A percentile compares a stretch with the other conserved stretches of the same genome.
phyloP scores from a whole-genome alignment of 805 yeast genomes.

The Ogataea pilisensis region DNA sequence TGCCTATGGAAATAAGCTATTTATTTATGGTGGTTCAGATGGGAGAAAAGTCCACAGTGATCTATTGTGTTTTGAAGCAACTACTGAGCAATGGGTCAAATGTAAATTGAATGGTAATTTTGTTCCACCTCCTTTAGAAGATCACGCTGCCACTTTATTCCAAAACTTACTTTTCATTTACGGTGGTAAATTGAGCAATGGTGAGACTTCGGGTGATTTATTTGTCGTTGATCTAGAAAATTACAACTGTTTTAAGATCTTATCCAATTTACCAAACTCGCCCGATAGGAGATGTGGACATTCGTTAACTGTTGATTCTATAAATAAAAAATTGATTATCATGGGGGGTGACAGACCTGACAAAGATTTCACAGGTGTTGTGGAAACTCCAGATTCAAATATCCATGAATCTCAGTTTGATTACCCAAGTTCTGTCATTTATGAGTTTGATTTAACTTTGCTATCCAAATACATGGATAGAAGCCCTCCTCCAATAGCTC shows the following conservation, averaged over 20 bases:
- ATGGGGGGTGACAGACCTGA: slow-evolving; percentile 92
- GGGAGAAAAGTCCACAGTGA: slow-evolving; percentile 67
- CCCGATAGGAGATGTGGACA: slow-evolving; percentile 93
- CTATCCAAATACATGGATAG: slow-evolving; percentile 27
- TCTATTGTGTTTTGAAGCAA: slow-evolving; percentile 77
- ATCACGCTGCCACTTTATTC: slow-evolving; percentile 80
- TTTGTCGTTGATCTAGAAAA: slow-evolving; percentile 74
- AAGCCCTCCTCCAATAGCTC: slow-evolving; percentile 1
- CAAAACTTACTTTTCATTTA: slow-evolving; percentile 75
- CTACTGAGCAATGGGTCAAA: slow-evolving; percentile 62
- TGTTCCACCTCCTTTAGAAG: slow-evolving; percentile 81
- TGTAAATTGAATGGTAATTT: slow-evolving; percentile 60
- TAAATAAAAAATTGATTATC: slow-evolving; percentile 64
- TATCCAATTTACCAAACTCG: slow-evolving; percentile 40
- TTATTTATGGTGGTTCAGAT: slow-evolving; percentile 87
- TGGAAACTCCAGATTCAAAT: slow-evolving; percentile 16
- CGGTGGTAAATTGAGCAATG: slow-evolving; percentile 84
- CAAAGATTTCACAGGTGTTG: slow-evolving; percentile 35
- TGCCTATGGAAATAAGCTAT: slow-evolving; percentile 71
- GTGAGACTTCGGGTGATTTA: slow-evolving; percentile 60
- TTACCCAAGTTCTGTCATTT: slow-evolving; percentile 31
- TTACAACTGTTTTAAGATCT: slow-evolving; percentile 59
- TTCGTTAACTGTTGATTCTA: slow-evolving; percentile 67
- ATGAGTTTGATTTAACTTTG: slow-evolving; percentile 31
- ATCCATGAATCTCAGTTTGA: slow-evolving; percentile 31